These are phyloP conservation scores for Solanum pimpinellifolium DNA, from an alignment of 257 asterid species.

Conservation along the genomic window DNA sequence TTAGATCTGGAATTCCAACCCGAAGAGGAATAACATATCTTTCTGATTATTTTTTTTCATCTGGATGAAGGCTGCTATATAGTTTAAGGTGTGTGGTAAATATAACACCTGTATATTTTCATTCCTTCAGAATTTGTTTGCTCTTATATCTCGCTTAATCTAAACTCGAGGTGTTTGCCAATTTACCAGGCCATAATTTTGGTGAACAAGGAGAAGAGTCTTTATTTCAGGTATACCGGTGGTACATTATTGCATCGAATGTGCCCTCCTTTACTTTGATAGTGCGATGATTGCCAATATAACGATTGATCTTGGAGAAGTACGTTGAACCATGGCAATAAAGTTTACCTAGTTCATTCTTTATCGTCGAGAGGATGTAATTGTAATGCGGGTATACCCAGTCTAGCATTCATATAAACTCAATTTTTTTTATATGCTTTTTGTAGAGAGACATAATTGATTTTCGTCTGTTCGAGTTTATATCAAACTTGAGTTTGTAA, in stretches of 20 bases:
- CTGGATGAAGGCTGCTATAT: background rate
- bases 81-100: background rate
- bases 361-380: background rate
- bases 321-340: background rate
- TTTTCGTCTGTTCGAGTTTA: background rate
- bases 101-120: background rate
- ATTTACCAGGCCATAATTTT: background rate
- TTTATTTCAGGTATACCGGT: background rate
- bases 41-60: background rate
- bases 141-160: background rate
- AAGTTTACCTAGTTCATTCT: background rate
- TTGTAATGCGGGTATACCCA: background rate
- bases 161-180: background rate
- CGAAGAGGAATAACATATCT: slow-evolving; percentile 41
- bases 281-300: background rate
- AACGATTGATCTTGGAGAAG: background rate
- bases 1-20: slow-evolving; percentile 91
- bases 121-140: background rate
- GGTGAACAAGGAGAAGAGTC: background rate
- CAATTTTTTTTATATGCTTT: background rate
- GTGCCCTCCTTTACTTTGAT: background rate
- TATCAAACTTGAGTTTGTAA: background rate
- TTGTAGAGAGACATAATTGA: background rate
- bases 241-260: background rate
- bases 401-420: background rate